Evolutionary conservation across 352 stramenopile genomes (phyloP), one percentile per base, ranked within the genome.

Genomic region (Aphanomyces cochlioides): DNA sequence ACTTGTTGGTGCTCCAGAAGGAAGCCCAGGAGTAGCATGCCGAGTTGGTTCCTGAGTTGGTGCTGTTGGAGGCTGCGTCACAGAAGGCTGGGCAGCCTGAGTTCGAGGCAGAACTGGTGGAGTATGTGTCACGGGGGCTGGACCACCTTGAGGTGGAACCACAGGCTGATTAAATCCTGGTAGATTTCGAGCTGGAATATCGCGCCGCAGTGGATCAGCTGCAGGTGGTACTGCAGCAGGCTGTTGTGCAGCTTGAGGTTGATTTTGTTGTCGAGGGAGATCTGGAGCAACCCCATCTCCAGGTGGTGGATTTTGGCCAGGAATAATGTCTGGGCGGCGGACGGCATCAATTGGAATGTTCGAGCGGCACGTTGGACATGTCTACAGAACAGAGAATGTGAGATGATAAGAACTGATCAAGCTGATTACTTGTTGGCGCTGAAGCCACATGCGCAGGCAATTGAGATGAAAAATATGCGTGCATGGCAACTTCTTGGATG

Each of bases 391-490:
- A 34, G 19, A 60, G 7, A 63, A 36, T 4, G 61, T 12, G 34
- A 15, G 6, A 28, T 15, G 19, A 4, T 19, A 70, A 48, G 39
- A 50, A 50, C 10, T n/a, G 43, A 37, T 19, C 12, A 19, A 66
- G 28, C n/a, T 1, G 4, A 3, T 50, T 72, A 84, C 78, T 66
- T 99, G 97, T 73, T 99, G 97, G 66, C 98, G 96, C 72, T 99
- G 94, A 15, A 99, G 88, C 97, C 97, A 99, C 83, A 99, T 98
- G 65, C 98, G 95, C 10, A 99, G 80, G 76, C 97, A 99, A 74
- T 97, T 87, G 40, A 98, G 88, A 74, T 99, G 95, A 75, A 99
- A 99, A 58, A 98, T 96, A 76, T 99, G 97, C 41, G 89, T 90
- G 77, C 97, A 99, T n/a, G 84, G 85, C 17, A 99, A 77, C 75